A percentile compares a stretch with the other conserved stretches of the same genome.
These are phyloP conservation scores for Diospyros lotus DNA, from an alignment of 148 eudicot species.

Conservation along the genomic window DNA sequence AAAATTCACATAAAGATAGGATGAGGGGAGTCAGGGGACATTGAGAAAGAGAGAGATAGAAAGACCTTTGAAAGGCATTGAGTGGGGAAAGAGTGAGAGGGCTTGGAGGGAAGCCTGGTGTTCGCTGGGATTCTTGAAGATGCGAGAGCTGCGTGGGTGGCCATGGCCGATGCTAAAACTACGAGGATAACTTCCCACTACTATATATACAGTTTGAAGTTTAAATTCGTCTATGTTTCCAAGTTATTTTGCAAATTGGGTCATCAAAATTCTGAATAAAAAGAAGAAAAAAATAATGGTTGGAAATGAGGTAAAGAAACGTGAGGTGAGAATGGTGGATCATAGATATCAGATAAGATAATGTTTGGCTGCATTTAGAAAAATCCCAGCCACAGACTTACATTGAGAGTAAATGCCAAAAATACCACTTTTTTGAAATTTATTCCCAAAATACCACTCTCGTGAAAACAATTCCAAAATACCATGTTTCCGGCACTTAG, in stretches of 20 bases:
- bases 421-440: too few species aligned
- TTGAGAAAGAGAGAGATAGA: neutral
- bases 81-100: constrained; percentile 54
- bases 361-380: constrained; percentile 24
- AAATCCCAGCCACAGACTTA: constrained; percentile 40
- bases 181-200: constrained; percentile 9
- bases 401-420: too few species aligned
- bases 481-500: too few species aligned
- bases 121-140: constrained; percentile 68
- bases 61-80: constrained; percentile 76
- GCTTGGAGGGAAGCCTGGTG: constrained; percentile 59
- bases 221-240: neutral
- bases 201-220: constrained; percentile 9
- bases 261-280: constrained; percentile 2
- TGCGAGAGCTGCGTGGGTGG: constrained; percentile 89
- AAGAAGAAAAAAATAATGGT: constrained; percentile 25
- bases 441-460: too few species aligned
- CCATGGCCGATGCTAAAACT: constrained; percentile 52
- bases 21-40: neutral
- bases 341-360: constrained; percentile 56
- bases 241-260: neutral
- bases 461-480: too few species aligned
- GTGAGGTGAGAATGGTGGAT: constrained; percentile 61
- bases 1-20: neutral
- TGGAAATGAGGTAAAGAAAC: constrained; percentile 30